Conservation (phyloP, 257 asterid genomes). For the Lycium barbarum region DNA sequence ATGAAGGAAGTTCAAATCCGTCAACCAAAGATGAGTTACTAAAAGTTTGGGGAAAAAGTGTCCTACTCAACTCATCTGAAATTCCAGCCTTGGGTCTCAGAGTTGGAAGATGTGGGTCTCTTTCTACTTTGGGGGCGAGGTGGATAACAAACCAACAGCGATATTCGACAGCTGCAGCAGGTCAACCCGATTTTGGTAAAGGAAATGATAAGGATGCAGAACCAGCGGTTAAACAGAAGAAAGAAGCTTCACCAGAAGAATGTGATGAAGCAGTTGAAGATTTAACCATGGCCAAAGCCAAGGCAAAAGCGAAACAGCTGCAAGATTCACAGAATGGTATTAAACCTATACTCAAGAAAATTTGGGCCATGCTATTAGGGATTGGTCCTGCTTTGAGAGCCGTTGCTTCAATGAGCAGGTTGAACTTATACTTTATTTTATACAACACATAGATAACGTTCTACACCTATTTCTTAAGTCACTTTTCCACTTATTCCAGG, state of each 20-base stretch:
- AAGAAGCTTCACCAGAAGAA: conserved; percentile 97
- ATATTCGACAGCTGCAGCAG: conserved; percentile 66
- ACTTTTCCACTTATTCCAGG: conserved; percentile 48
- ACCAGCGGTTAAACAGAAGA: conserved; percentile 64
- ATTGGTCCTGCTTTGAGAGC: conserved; percentile 94
- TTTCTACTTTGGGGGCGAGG: conserved; percentile 51
- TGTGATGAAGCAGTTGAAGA: conserved; percentile 99
- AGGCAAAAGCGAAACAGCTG: conserved; percentile 84
- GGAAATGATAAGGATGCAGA: conserved; percentile 63
- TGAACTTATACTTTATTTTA: conserved; percentile 29
- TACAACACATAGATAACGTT: not conserved
- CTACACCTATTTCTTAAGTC: conserved; percentile 31
- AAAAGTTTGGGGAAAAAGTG: conserved; percentile 36
- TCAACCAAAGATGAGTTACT: conserved; percentile 40
- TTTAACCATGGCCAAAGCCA: conserved; percentile 86
- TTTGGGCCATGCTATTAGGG: conserved; percentile 81
- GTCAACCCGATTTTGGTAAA: conserved; percentile 60
- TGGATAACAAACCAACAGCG: conserved; percentile 55
- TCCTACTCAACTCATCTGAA: conserved; percentile 37
- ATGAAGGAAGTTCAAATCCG: conserved; percentile 43
- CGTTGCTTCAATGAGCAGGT: conserved; percentile 98
- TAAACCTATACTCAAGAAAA: conserved; percentile 62
- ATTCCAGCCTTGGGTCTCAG: conserved; percentile 42
- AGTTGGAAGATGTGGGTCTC: conserved; percentile 47
- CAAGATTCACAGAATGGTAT: conserved; percentile 76